Evolutionary conservation across 2,329 filamentous ascomycete species (phyloP), one percentile per base, ranked within the genome.

Genomic region (Beauveria sp.): DNA sequence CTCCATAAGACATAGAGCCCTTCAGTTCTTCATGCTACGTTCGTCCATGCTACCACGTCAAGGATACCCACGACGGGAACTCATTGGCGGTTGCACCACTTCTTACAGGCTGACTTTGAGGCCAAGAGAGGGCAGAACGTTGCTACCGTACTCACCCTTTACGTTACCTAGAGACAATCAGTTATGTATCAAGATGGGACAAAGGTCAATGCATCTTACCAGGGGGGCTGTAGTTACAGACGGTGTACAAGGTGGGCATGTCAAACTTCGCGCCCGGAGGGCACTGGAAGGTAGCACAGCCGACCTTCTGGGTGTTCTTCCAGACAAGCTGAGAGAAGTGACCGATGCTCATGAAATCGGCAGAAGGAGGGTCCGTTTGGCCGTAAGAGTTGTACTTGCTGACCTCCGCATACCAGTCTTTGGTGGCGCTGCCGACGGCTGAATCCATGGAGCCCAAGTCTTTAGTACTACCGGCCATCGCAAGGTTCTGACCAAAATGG

Each of bases 321-420:
- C 77, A 79, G 66, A 79, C 72, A 49, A 78, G 60, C 71, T 78
- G 76, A 62, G 74, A 73, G 70, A 76, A 77, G 70, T 79, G 77
- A 61, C 90, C 91, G 82, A 83, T 91, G 5, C 71, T 66, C 60
- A 86, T 77, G 72, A 92, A 90, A 73, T 83, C 74, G 72, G 71
- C 68, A 80, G 83, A 75, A 28, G 89, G 88, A 26, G 73, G 71
- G 71, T 79, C 80, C 63, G 74, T 71, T 67, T 79, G 62, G 66
- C 86, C 88, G 70, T 88, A 95, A 72, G 76, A 79, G 59, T 76
- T 74, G 22, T 24, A 24, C 22, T 24, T 24, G 22, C 22, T 71
- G 68, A 89, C 79, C 75, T 96, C 91, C 73, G 95, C 91, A 83
- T 97, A 97, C 91, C 95, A 97, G 77, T 88, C 80, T 72, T 93